Base-by-base conservation (phyloP, 2,329 filamentous ascomycete genomes). In the Colletotrichum tamarilloi region DNA sequence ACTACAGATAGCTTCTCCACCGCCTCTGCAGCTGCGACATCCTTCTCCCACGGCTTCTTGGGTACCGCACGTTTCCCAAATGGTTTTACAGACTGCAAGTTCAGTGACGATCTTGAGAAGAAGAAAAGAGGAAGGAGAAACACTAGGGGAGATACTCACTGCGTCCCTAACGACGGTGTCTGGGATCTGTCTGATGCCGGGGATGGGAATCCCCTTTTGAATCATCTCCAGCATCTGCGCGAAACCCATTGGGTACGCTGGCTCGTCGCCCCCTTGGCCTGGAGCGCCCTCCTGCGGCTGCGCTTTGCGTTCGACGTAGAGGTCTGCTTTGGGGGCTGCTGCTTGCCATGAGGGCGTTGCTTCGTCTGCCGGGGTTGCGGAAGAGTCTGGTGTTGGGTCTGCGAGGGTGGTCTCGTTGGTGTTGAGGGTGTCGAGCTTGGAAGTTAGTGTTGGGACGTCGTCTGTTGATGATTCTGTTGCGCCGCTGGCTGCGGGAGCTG, bases 161-260 rank as follows among this genome's bases (percentile, higher is more conserved):
- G 94, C 89, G 5, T 93, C 92, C 67, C 91, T 87, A 24, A 95
- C 86, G 5, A 98, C 86, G 0, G 92, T 97, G 76, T 94, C 90
- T 5, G 95, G 95, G 66, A 98, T 96, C 75, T 97, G 91, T 77
- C 92, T 92, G 78, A 98, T 97, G 1, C 95, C 95, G 1, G 95
- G 95, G 56, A 98, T 93, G 0, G 94, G 92, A 77, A 94, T 91
- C 66, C 95, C 95, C 32, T 91, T 92, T 28, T 94, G 94, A 67
- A 98, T 94, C 67, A 97, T 89, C 78, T 94, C 93, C 68, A 97
- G 92, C 74, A 98, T 95, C 76, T 96, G 92, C 8, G 94, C 92
- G 81, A 98, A 98, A 1, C 91, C 92, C 62, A 92, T 92, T 4
- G 95, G 95, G 78, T 97, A 97, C 1, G 90, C 89, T 49, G 94